phyloP scores from a whole-genome alignment of 2,329 filamentous ascomycete genomes.

The Trichoderma brevicompactum region DNA sequence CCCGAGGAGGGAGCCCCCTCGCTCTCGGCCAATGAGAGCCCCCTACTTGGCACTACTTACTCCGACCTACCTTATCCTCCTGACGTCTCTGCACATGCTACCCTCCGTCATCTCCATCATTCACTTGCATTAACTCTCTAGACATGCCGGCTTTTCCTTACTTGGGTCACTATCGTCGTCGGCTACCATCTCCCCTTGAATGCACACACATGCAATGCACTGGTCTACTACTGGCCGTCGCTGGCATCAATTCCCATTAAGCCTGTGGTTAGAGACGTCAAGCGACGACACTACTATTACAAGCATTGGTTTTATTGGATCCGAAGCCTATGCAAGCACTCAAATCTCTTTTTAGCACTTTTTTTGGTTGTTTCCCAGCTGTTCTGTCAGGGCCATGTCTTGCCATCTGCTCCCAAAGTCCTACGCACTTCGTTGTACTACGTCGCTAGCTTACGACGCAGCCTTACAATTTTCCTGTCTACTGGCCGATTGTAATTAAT shows the following conservation, averaged over 20 bases:
- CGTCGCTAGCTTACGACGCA: conserved; percentile 4
- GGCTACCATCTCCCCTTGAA: neutral
- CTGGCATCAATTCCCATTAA: neutral
- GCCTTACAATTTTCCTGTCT: neutral
- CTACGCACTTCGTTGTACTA: conserved; percentile 13
- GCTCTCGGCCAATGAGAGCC: conserved; percentile 24
- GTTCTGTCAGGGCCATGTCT: neutral
- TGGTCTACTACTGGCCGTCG: neutral
- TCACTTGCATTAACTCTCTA: conserved; percentile 5
- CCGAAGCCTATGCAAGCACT: neutral
- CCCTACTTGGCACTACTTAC: conserved; percentile 18
- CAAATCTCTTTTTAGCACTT: neutral
- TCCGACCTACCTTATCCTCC: conserved; percentile 25
- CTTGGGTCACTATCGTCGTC: neutral
- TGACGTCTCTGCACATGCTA: conserved; percentile 23
- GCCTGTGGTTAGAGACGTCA: neutral
- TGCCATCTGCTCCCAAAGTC: conserved; percentile 1
- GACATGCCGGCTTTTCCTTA: neutral
- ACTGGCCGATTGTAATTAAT: neutral
- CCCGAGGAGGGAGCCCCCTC: conserved; percentile 19
- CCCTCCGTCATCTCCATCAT: conserved; percentile 6
- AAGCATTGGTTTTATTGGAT: neutral
- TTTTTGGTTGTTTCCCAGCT: neutral
- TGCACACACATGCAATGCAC: neutral
- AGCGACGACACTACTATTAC: neutral